A percentile compares a stretch with the other conserved stretches of the same genome.
phyloP scores from a whole-genome alignment of 2,329 filamentous ascomycete genomes.

The Beauveria bassiana region DNA sequence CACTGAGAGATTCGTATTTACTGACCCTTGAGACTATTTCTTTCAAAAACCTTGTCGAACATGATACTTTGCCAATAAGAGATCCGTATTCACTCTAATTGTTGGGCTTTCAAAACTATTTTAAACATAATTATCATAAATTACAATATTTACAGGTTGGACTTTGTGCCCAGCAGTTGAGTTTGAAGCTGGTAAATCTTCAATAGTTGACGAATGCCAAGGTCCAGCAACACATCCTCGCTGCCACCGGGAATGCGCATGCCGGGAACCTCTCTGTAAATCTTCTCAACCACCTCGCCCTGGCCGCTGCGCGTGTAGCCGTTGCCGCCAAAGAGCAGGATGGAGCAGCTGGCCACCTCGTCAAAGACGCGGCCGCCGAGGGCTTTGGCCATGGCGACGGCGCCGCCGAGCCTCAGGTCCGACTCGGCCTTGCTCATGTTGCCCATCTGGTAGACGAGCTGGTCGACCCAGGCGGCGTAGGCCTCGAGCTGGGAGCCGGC shows the following conservation, averaged over 20 bases:
- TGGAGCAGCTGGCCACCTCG: conserved; percentile 61
- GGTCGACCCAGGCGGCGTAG: conserved; percentile 64
- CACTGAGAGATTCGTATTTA: background rate
- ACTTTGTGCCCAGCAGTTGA: conserved; percentile 3
- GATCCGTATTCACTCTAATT: background rate
- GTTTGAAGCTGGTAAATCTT: conserved; percentile 15
- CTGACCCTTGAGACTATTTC: background rate
- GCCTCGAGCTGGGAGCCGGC: conserved; percentile 59
- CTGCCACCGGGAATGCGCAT: conserved; percentile 18
- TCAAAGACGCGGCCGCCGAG: conserved; percentile 64
- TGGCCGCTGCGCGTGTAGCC: conserved; percentile 63
- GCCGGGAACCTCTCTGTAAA: conserved; percentile 23
- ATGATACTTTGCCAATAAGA: background rate
- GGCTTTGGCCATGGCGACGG: conserved; percentile 66
- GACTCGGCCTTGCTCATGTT: conserved; percentile 51
- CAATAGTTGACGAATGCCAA: conserved; percentile 18
- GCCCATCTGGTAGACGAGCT: conserved; percentile 60
- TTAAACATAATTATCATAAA: background rate
- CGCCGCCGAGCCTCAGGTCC: conserved; percentile 58
- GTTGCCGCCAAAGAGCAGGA: conserved; percentile 66
- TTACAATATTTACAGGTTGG: conserved; percentile 2
- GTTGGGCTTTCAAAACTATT: background rate
- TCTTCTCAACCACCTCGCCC: conserved; percentile 59
- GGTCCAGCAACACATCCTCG: conserved; percentile 19
- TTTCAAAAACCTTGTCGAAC: background rate